Conservation (phyloP, 2,329 filamentous ascomycete genomes). For the Diaporthe ampelina region DNA sequence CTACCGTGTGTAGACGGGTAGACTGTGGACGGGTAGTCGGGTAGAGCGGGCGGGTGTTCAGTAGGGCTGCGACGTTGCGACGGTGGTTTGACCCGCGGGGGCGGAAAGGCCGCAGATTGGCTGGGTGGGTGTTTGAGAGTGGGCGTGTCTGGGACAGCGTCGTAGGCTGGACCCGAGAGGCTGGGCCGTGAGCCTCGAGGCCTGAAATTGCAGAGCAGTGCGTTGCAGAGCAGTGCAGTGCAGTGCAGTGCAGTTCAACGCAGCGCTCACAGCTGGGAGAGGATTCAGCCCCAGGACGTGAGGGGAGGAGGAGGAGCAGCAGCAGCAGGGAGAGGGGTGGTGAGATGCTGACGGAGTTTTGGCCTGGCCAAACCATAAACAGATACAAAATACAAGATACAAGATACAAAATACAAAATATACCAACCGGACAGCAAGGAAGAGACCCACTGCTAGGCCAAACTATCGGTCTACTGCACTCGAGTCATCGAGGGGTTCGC, state of each 20-base stretch:
- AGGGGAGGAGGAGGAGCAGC: neutral
- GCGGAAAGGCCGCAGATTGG: slow-evolving; percentile 25
- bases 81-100: slow-evolving; percentile 27
- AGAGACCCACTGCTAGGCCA: neutral
- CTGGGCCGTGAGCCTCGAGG: slow-evolving; percentile 16
- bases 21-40: no score
- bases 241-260: neutral
- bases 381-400: no score
- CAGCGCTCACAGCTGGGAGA: neutral
- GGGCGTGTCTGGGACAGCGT: neutral
- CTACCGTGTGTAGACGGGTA: neutral
- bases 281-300: neutral
- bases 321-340: no score
- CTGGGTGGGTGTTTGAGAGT: neutral
- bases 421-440: no score
- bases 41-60: neutral
- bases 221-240: no score
- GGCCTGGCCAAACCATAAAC: neutral
- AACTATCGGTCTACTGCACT: neutral
- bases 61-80: slow-evolving; percentile 14
- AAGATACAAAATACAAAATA: no score
- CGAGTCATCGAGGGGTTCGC: slow-evolving; percentile 14
- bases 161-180: slow-evolving; percentile 19
- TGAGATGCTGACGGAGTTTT: neutral
- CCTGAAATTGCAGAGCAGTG: neutral